A percentile compares a stretch with the other conserved stretches of the same genome.
Conservation (phyloP, 2,329 filamentous ascomycete genomes). For the Trichophyton verrucosum region DNA sequence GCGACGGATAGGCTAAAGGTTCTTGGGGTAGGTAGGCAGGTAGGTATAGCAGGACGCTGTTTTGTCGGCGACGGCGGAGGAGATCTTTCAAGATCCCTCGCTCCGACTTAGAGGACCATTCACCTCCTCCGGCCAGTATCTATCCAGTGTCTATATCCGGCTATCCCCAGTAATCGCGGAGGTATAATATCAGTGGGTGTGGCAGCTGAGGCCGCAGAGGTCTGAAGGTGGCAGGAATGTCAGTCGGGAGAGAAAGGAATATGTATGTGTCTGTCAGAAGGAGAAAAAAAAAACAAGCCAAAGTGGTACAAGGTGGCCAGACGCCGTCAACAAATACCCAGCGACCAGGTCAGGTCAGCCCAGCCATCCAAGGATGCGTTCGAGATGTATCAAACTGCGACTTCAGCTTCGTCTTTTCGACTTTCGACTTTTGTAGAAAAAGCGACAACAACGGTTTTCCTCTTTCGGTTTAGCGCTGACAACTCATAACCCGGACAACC, state of each 20-base stretch:
- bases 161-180: too few species aligned
- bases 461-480: conserved; percentile 28
- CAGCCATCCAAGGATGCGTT: too few species aligned
- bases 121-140: background rate
- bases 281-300: too few species aligned
- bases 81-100: conserved; percentile 35
- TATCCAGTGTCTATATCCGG: too few species aligned
- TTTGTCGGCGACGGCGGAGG: conserved; percentile 23
- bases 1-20: background rate
- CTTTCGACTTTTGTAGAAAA: conserved; percentile 12
- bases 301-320: too few species aligned
- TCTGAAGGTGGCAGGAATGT: too few species aligned
- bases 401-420: background rate
- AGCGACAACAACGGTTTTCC: conserved; percentile 29
- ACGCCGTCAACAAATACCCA: too few species aligned
- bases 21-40: background rate
- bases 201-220: too few species aligned
- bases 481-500: conserved; percentile 12
- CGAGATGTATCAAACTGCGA: background rate
- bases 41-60: background rate
- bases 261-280: background rate
- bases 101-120: conserved; percentile 18
- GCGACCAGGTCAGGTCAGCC: too few species aligned
- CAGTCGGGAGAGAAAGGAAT: too few species aligned
- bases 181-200: too few species aligned